Conservation (phyloP, 345 rosid species). For the Linum usitatissimum region DNA sequence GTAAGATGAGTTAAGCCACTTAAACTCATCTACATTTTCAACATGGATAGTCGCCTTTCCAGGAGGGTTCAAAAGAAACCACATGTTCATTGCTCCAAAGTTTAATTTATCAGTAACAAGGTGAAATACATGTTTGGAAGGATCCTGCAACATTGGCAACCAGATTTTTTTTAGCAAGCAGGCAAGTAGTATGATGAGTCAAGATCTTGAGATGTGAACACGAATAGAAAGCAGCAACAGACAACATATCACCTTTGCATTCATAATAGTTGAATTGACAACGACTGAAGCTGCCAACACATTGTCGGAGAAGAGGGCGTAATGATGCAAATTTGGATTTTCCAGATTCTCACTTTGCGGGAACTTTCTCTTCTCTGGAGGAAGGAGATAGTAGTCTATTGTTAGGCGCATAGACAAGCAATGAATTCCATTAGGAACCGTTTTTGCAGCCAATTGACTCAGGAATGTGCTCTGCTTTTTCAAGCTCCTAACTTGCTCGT, state of each 20-base stretch:
- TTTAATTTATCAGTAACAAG: constrained; percentile 92
- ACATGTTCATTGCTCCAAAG: constrained; percentile 98
- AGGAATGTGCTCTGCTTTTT: constrained; percentile 98
- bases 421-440: constrained; percentile 92
- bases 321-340: constrained; percentile 78
- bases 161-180: constrained; percentile 8
- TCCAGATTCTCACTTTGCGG: constrained; percentile 80
- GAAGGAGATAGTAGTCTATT: constrained; percentile 80
- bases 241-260: constrained; percentile 65
- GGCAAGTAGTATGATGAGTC: neutral
- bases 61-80: constrained; percentile 95
- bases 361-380: constrained; percentile 81
- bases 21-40: constrained; percentile 93
- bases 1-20: constrained; percentile 96
- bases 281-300: constrained; percentile 99
- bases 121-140: constrained; percentile 93
- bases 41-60: constrained; percentile 90
- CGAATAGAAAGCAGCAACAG: neutral
- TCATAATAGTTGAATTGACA: constrained; percentile 85
- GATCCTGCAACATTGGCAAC: constrained; percentile 49
- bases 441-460: constrained; percentile 98
- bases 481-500: constrained; percentile 94
- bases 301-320: constrained; percentile 97
- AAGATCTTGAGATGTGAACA: neutral
- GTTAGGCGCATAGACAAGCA: constrained; percentile 95